These are phyloP conservation scores for Coemansia erecta DNA, from an alignment of 192 early-diverging fungal genomes.

Conservation along the genomic window DNA sequence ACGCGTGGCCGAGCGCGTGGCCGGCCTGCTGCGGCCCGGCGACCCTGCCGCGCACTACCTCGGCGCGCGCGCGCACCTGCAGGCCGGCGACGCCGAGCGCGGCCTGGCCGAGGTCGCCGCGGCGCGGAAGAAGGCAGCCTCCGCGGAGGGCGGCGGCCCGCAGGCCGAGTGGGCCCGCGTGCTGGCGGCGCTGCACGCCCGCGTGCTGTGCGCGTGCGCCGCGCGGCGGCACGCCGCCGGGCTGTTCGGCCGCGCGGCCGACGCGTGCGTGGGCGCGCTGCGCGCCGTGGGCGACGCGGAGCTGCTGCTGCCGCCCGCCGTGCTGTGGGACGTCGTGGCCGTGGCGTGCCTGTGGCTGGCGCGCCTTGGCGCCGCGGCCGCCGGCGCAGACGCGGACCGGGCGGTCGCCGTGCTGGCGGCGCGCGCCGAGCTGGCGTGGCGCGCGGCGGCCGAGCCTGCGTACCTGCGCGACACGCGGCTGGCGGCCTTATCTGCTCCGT, in stretches of 20 bases:
- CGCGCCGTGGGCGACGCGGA: slow-evolving; percentile 16
- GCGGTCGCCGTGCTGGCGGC: not conserved
- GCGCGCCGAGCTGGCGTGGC: not conserved
- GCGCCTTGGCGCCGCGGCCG: slow-evolving; percentile 1
- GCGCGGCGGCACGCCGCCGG: slow-evolving; percentile 48
- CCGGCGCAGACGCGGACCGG: not conserved
- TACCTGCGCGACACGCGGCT: slow-evolving; percentile 22
- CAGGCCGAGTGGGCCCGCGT: slow-evolving; percentile 14
- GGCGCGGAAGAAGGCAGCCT: slow-evolving; percentile 12
- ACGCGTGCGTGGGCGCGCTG: slow-evolving; percentile 55
- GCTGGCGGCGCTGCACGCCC: slow-evolving; percentile 20
- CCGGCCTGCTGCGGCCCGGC: slow-evolving; percentile 64
- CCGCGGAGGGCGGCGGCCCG: slow-evolving; percentile 1
- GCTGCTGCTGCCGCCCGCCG: slow-evolving; percentile 43
- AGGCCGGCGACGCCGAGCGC: slow-evolving; percentile 11
- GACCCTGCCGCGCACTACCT: slow-evolving; percentile 44
- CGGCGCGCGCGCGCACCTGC: slow-evolving; percentile 21
- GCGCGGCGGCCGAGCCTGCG: not conserved
- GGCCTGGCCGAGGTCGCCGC: slow-evolving; percentile 26
- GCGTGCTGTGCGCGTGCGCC: slow-evolving; percentile 32
- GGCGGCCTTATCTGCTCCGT: not conserved
- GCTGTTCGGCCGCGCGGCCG: slow-evolving; percentile 64
- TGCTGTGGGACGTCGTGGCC: slow-evolving; percentile 62
- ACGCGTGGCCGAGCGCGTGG: slow-evolving; percentile 66
- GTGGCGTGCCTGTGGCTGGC: slow-evolving; percentile 55